phyloP scores from a whole-genome alignment of 495 filamentous ascomycete genomes.

The Astrothelium subdiscretum region DNA sequence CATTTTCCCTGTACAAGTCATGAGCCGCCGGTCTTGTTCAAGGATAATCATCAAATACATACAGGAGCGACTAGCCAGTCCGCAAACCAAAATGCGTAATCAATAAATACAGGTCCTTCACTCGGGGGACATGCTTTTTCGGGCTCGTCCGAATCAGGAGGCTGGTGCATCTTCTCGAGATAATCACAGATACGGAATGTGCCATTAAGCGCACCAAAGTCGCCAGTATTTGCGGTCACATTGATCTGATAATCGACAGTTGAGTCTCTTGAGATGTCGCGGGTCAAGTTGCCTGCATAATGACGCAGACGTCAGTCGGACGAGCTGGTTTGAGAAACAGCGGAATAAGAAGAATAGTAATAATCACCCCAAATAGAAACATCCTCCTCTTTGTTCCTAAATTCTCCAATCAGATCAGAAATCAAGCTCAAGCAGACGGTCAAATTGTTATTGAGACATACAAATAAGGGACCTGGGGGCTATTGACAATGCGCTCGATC shows the following conservation, averaged over 20 bases:
- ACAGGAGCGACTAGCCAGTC: background rate
- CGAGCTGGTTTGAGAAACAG: background rate
- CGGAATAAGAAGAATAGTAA: background rate
- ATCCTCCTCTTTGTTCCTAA: background rate
- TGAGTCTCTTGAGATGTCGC: background rate
- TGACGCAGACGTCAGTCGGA: background rate
- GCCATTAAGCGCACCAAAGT: background rate
- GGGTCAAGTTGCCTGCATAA: background rate
- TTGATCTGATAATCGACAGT: conserved; percentile 1
- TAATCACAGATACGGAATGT: background rate
- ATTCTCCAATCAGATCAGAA: background rate
- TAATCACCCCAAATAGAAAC: background rate
- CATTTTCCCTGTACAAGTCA: background rate
- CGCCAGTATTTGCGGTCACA: background rate
- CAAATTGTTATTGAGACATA: background rate
- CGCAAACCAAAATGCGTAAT: conserved; percentile 1
- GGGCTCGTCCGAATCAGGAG: background rate
- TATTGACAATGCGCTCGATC: conserved; percentile 1
- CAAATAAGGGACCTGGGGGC: background rate
- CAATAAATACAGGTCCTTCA: background rate
- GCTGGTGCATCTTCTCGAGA: conserved; percentile 1
- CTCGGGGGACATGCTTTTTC: conserved; percentile 1
- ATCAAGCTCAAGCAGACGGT: background rate
- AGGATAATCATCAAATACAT: background rate
- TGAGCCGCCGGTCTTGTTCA: background rate